Percentiles rank a stretch among this genome's conserved stretches.
Evolutionary conservation across 805 yeast genomes (phyloP).

Genomic region (Saturnispora dispora): DNA sequence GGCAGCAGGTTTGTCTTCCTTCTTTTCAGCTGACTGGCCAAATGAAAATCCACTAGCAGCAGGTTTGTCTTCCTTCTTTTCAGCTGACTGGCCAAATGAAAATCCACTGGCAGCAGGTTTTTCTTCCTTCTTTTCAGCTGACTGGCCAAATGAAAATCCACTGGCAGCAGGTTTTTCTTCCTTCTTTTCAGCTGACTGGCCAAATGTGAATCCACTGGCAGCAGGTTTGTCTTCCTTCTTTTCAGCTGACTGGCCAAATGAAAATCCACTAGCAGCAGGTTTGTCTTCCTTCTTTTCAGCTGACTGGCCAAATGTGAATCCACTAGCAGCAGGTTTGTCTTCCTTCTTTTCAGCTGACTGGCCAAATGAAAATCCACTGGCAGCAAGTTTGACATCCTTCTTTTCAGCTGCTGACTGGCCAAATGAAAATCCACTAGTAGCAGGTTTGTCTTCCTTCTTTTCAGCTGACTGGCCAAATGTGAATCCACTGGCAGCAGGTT

Average conservation of each 20-base stretch:
- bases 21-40: background rate
- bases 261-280: slow-evolving; percentile 4
- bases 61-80: background rate
- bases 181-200: background rate
- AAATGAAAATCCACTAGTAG: background rate
- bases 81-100: background rate
- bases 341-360: background rate
- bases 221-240: background rate
- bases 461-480: background rate
- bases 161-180: background rate
- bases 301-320: slow-evolving; percentile 1
- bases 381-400: background rate
- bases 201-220: background rate
- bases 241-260: background rate
- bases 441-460: slow-evolving; percentile 1
- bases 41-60: background rate
- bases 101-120: background rate
- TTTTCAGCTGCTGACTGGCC: background rate
- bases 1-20: background rate
- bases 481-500: background rate
- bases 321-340: background rate
- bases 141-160: background rate
- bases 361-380: background rate
- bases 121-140: background rate
- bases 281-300: background rate